phyloP scores from a whole-genome alignment of 2,329 filamentous ascomycete genomes.

The Monosporascus sp. region DNA sequence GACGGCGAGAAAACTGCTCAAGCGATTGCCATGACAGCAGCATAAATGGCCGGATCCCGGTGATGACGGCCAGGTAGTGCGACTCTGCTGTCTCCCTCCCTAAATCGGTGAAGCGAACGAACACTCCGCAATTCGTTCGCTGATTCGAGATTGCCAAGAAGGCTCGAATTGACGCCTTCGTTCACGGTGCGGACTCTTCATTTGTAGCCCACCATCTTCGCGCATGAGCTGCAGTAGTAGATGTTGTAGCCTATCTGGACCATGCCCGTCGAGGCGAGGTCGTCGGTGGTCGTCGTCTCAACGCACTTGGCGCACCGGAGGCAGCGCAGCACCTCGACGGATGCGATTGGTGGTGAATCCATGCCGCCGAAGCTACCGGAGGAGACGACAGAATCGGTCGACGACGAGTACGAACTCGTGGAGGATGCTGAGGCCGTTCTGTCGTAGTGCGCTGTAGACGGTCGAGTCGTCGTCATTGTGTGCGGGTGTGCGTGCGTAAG shows the following conservation, averaged over 20 bases:
- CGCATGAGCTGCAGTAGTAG: constrained; percentile 62
- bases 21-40: too few relatives aligned
- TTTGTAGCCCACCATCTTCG: constrained; percentile 59
- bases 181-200: constrained; percentile 30
- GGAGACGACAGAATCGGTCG: constrained; percentile 39
- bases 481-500: constrained; percentile 2
- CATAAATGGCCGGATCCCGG: too few relatives aligned
- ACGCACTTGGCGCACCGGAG: constrained; percentile 52
- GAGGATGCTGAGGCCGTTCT: constrained; percentile 28
- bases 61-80: too few relatives aligned
- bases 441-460: constrained; percentile 31
- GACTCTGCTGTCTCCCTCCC: too few relatives aligned
- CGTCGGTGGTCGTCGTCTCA: constrained; percentile 57
- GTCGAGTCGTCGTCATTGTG: constrained; percentile 28
- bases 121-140: too few relatives aligned
- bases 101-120: too few relatives aligned
- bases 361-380: constrained; percentile 40
- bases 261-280: constrained; percentile 55
- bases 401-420: constrained; percentile 28
- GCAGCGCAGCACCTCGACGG: constrained; percentile 48
- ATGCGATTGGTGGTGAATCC: constrained; percentile 44
- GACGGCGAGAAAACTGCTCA: too few relatives aligned
- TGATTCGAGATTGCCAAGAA: not conserved
- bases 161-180: not conserved
- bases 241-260: constrained; percentile 60